phyloP scores from a whole-genome alignment of 768 basidiomycete genomes.

The Tricholoma saponaceum region DNA sequence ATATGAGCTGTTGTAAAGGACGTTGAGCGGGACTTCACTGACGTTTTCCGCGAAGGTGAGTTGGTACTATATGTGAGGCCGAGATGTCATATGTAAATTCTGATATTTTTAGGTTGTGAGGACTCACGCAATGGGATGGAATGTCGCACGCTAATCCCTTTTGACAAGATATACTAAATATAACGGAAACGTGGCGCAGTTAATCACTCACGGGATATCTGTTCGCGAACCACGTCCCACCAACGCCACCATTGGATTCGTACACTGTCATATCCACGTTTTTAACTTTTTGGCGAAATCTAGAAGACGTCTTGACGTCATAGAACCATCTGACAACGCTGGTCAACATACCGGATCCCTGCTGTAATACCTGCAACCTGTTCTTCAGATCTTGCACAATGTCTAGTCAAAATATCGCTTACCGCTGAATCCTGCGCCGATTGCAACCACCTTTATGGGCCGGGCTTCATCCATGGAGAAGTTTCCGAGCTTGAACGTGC shows the following conservation, averaged over 20 bases:
- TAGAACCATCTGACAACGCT: not conserved
- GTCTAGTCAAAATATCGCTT: no score
- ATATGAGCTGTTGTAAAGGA: not conserved
- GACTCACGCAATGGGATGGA: slow-evolving; percentile 48
- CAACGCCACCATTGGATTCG: slow-evolving; percentile 55
- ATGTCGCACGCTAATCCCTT: slow-evolving; percentile 61
- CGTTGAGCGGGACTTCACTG: slow-evolving; percentile 4
- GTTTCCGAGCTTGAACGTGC: no score
- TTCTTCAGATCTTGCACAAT: no score
- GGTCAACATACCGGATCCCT: slow-evolving; percentile 42
- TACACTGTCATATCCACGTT: slow-evolving; percentile 56
- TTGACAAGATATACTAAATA: not conserved
- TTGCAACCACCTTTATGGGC: no score
- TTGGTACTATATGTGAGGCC: slow-evolving; percentile 42
- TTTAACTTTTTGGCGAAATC: slow-evolving; percentile 48
- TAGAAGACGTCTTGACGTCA: slow-evolving; percentile 12
- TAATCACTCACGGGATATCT: slow-evolving; percentile 42
- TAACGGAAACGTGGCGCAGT: not conserved
- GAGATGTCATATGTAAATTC: not conserved
- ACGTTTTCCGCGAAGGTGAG: slow-evolving; percentile 54
- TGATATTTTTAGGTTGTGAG: not conserved
- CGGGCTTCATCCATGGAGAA: no score
- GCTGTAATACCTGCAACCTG: slow-evolving; percentile 40
- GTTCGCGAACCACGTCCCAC: slow-evolving; percentile 60
- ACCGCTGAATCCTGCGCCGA: no score